Evolutionary conservation across 2,329 filamentous ascomycete species (phyloP).

Genomic region (Colletotrichum sojae): DNA sequence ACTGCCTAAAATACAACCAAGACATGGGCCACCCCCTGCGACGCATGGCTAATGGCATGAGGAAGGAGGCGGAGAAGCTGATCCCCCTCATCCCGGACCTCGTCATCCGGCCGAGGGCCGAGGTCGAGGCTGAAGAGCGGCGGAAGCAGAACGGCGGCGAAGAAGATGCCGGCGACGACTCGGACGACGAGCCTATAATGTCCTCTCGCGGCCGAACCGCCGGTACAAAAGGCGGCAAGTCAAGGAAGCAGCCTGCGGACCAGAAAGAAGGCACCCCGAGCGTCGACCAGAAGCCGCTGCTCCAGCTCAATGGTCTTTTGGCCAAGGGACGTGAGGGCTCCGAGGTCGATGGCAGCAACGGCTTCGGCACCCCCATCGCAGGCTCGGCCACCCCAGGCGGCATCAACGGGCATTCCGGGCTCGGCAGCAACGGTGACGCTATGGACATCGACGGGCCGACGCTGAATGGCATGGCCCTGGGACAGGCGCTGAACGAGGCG

Average conservation of each 20-base stretch:
- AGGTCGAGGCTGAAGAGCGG: constrained; percentile 91
- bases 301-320: constrained; percentile 76
- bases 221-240: constrained; percentile 82
- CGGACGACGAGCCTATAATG: constrained; percentile 98
- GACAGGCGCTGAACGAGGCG: constrained; percentile 74
- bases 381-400: constrained; percentile 84
- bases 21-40: constrained; percentile 89
- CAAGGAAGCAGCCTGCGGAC: constrained; percentile 80
- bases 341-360: constrained; percentile 87
- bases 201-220: constrained; percentile 94
- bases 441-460: constrained; percentile 90
- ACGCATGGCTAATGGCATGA: constrained; percentile 96
- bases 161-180: constrained; percentile 88
- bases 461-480: constrained; percentile 75
- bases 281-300: constrained; percentile 79
- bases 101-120: constrained; percentile 88
- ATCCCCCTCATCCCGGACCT: constrained; percentile 96
- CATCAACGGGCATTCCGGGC: constrained; percentile 75
- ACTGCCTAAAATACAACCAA: constrained; percentile 96
- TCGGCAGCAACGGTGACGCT: constrained; percentile 82
- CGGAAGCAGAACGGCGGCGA: constrained; percentile 89
- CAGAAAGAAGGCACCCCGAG: constrained; percentile 85
- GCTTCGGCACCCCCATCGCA: constrained; percentile 84
- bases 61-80: constrained; percentile 96
- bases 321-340: constrained; percentile 79